Evolutionary conservation across 208 protist genomes (phyloP).

Genomic region (Leishmania mexicana): DNA sequence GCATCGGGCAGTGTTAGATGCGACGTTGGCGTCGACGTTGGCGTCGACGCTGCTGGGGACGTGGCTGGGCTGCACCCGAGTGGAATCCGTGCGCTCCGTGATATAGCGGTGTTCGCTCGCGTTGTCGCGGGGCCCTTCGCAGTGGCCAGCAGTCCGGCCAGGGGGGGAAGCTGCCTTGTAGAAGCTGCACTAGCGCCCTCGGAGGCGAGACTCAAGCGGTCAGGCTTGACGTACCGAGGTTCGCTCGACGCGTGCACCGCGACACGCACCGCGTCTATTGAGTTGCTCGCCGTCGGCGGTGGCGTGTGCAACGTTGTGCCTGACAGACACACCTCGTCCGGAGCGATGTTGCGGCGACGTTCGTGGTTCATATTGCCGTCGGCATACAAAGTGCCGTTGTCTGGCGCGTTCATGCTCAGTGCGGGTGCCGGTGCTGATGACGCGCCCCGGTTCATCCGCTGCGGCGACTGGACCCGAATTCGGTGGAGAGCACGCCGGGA

Average conservation of each 20-base stretch:
- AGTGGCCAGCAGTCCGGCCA: not conserved
- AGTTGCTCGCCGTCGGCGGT: slow-evolving; percentile 7
- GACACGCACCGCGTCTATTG: slow-evolving; percentile 1
- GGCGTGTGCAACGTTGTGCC: slow-evolving; percentile 5
- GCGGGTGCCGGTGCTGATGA: not conserved
- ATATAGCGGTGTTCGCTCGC: not conserved
- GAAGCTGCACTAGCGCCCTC: not conserved
- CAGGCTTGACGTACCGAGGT: slow-evolving; percentile 4
- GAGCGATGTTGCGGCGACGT: slow-evolving; percentile 9
- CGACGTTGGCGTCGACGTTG: too few species aligned
- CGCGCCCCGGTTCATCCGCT: not conserved
- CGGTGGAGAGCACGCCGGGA: not conserved
- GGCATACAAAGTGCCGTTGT: not conserved
- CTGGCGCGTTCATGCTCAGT: not conserved
- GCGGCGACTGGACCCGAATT: not conserved
- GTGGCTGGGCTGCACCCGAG: not conserved
- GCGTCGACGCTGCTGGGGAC: not conserved
- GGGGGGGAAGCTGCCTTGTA: not conserved
- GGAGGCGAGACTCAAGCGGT: not conserved
- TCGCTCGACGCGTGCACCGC: slow-evolving; percentile 20
- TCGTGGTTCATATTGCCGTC: not conserved
- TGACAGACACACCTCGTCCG: not conserved
- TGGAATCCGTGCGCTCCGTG: slow-evolving; percentile 9
- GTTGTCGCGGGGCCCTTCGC: not conserved
- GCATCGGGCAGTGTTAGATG: not conserved